Base-by-base conservation (phyloP, 257 asterid genomes). In the Solanum chilense region DNA sequence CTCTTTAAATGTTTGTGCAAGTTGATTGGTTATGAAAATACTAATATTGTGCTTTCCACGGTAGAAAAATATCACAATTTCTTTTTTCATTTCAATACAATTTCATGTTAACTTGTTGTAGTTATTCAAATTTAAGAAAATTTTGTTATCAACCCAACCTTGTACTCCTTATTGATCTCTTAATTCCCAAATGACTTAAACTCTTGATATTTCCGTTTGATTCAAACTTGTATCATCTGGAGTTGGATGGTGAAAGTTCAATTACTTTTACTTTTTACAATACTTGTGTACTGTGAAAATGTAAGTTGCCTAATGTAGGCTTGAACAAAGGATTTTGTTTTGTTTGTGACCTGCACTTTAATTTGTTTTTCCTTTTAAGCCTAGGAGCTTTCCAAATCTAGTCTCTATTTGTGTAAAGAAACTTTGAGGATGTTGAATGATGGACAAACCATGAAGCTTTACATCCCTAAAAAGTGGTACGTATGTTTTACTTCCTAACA, bases 391-490 rank as follows among this genome's bases (percentile, higher is more conserved):
- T 45, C 39, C 39, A 78, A n/a, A 7, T 78, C 64, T 47, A 78
- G 52, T 27, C 41, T 78, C 84, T 78, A 15, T 9, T 45, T 2
- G 66, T 9, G 41, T 44, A 45, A 25, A 12, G 41, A 12, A 25
- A 8, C 56, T 71, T 86, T 64, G 90, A 92, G 80, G 90, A 94
- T 94, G 96, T 93, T 91, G 94, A 94, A 93, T 78, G 96, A 94
- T 2, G 96, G 97, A 7, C 93, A 93, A 78, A 93, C 91, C 88
- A 94, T 91, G 93, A 96, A 93, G 82, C 91, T 94, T 41, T 94
- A 93, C 47, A 92, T 94, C 73, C 97, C 97, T 39, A 89, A 96
- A 87, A 94, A 94, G 82, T 94, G 96, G 95, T 93, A 84, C 15
- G 70, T 9, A 80, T 80, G 47, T 47, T 44, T 80, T 78, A 78